Base-by-base conservation (phyloP, 306 rosid species). In the Casuarina cunninghamiana region DNA sequence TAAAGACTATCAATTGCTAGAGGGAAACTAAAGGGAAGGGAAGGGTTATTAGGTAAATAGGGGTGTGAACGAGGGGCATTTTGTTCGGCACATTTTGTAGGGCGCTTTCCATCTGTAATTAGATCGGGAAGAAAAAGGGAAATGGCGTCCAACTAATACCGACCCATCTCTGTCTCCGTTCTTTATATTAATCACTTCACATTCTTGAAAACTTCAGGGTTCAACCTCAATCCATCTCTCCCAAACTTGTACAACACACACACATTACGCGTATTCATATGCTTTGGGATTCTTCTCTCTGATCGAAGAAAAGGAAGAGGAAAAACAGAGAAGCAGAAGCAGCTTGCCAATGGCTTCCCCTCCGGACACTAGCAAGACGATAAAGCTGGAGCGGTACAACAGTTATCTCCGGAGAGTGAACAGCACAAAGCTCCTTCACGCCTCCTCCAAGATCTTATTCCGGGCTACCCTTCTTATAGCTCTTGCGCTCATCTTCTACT, bases 381-480 rank as follows among this genome's bases (percentile, higher is more conserved):
- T 96, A 10, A 93, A 93, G 82, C 83, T 93, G 0, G 99, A 96
- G 71, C 86, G 98, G 4, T 96, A 96, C 83, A 93, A 96, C 86
- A 93, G 96, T 87, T 96, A 96, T 76, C 71, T 96, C 48, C 75
- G 99, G 10, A 78, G 87, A 49, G 90, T 91, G 5, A 91, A 96
- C 78, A 96, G 91, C 90, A 96, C 99, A 0, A 96, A 90, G 69
- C 93, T 96, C 19, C 77, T 96, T 2, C 88, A 85, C 72, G 98
- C 99, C 3, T 96, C 98, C 5, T 96, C 99, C 5, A 96, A 96
- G 77, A 86, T 96, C 5, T 92, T 95, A 5, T 95, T 95, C 90
- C 93, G 97, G 0, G 95, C 93, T 5, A 91, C 98, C 0, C 90
- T 96, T 4, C 80, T 93, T 0, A 85, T 90, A 2, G 96, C 98